A percentile compares a stretch with the other conserved stretches of the same genome.
phyloP scores from a whole-genome alignment of 306 rosid genomes.

The Medicago truncatula region MtrunA17r5.0-ANR NC_053044.1:36556001-36556500 shows the following conservation, averaged over 20 bases:
- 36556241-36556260: constrained; percentile 73
- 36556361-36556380: constrained; percentile 80
- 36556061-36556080: constrained; percentile 58
- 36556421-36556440: constrained; percentile 41
- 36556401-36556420: constrained; percentile 63
- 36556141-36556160: not conserved
- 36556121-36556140: not conserved
- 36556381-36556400: constrained; percentile 55
- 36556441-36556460: constrained; percentile 45
- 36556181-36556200: constrained; percentile 26
- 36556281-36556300: constrained; percentile 98
- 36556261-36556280: constrained; percentile 87
- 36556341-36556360: constrained; percentile 85
- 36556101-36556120: constrained; percentile 74
- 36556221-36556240: constrained; percentile 42
- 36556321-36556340: constrained; percentile 95
- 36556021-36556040: constrained; percentile 88
- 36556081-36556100: constrained; percentile 77
- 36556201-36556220: constrained; percentile 28
- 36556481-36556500: constrained; percentile 38
- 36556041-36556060: constrained; percentile 69
- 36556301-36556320: constrained; percentile 89
- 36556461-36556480: constrained; percentile 38
- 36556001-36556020: constrained; percentile 59
- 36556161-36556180: not conserved